A percentile compares a stretch with the other conserved stretches of the same genome.
phyloP scores from a whole-genome alignment of 768 basidiomycete genomes.

The Phlebiopsis gigantea region DNA sequence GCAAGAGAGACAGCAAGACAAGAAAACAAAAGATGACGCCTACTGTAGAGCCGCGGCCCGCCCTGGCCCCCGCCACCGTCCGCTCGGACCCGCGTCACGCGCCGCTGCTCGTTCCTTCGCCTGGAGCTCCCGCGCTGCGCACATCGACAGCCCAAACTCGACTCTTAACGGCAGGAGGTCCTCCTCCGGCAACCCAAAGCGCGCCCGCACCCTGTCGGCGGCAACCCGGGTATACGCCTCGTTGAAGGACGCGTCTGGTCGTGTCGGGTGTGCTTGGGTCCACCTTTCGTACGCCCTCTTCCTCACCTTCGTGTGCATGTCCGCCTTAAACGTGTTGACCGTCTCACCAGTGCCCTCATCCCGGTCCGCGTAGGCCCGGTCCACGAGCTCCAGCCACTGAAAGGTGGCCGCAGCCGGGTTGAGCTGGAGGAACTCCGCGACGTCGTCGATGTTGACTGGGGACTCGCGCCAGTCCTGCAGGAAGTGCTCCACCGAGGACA shows the following conservation, averaged over 20 bases:
- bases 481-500: background rate
- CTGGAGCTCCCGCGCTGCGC: too few species aligned
- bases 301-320: background rate
- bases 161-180: background rate
- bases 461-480: background rate
- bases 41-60: too few species aligned
- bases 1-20: too few species aligned
- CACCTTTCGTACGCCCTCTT: background rate
- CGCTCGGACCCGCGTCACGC: too few species aligned
- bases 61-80: too few species aligned
- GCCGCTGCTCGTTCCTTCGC: too few species aligned
- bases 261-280: background rate
- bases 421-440: conserved; percentile 1
- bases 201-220: background rate
- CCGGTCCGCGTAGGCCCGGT: background rate
- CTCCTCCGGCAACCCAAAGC: background rate
- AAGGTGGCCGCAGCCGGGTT: conserved; percentile 7
- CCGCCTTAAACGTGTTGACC: background rate
- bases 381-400: conserved; percentile 1
- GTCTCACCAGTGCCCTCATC: background rate
- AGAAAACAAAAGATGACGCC: too few species aligned
- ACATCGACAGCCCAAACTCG: conserved; percentile 2
- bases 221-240: background rate
- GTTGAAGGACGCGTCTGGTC: background rate
- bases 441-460: background rate